Base-by-base conservation (phyloP, 305 asterid species). In the Fraxinus dipetala region DNA sequence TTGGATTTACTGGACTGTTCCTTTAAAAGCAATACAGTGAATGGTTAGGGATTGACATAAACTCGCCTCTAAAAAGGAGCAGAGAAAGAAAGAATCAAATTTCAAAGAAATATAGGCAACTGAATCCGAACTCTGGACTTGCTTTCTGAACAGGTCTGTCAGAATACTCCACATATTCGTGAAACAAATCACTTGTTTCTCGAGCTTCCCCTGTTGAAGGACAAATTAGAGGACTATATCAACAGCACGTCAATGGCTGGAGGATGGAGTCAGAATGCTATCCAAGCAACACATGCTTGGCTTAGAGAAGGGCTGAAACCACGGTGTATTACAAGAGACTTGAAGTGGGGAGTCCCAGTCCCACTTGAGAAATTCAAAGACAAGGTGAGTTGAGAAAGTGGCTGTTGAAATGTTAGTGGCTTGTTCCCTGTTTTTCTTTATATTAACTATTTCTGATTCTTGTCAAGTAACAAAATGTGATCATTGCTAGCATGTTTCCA, bases 281-380 rank as follows among this genome's bases (percentile, higher is more conserved):
- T 56, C 26, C 67, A 56, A 56, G 67, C 67, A 56, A 56, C 67
- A 56, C 26, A 56, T 56, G 67, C 67, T n/a, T 56, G 67, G 67
- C 67, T 56, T 56, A 56, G 28, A 56, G 98, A 16, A 93, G 99
- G 81, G 94, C 93, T 85, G 93, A 97, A 10, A 88, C 97, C 85
- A 98, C 94, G 86, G 89, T 48, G 59, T 48, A 48, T 48, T 48
- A 48, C 59, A 48, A 48, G 59, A 48, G 59, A 48, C 59, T 48
- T 94, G 91, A 95, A 95, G 82, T 95, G 99, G 99, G 99, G 99
- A 56, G 98, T 95, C 48, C 96, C 97, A 10, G 97, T 95, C 31
- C 99, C 99, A 36, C 98, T 81, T 40, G 97, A 95, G 87, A 88
- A 88, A 77, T 95, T 84, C 79, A 88, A 87, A 86, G 98, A 94